Evolutionary conservation across 1,284 basidiomycete species (phyloP), one percentile per base, ranked within the genome.

Genomic region (Fomitopsis betulina): DNA sequence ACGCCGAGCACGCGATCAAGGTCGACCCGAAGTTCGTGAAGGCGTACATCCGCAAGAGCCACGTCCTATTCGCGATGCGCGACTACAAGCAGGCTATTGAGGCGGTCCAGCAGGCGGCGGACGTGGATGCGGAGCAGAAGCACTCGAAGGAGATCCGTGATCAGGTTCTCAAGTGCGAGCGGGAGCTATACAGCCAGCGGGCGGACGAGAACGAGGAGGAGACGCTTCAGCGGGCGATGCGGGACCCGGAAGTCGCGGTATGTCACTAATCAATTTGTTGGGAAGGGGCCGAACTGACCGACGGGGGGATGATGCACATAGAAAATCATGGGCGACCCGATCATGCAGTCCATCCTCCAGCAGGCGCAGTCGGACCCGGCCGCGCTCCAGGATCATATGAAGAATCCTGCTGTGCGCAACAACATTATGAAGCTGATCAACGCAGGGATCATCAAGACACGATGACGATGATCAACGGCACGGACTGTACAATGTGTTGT

Each of bases 301-400:
- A 49, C n/a, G 0, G 27, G 27, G 5, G 5, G 27, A 30, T n/a
- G 25, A 58, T 61, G 37, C 61, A 43, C 57, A 25, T 69, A 94
- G 89, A 72, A 76, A 59, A 94, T 94, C 67, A 93, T 94, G 90
- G 77, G 74, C 66, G 93, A 94, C 72, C 92, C 92, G 8, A 78
- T 94, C 61, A 95, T 96, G 91, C 91, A 95, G 76, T 87, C 89
- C 67, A 98, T 99, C 65, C 75, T 99, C 66, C 89, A 96, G 71
- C 96, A 99, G 76, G 94, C 95, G 5, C 97, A 99, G 75, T 72
- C 77, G 52, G 89, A 98, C 75, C 96, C 97, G 2, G 79, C 84
- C 33, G 94, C 95, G 17, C 77, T 99, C 60, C 91, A 94, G 75
- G 94, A 98, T 65, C 96, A 99, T 76, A 93, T 99, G 91, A 94